These are phyloP conservation scores for Boletellus deceptivus DNA, from an alignment of 1,284 basidiomycete genomes.

Conservation along the genomic window DNA sequence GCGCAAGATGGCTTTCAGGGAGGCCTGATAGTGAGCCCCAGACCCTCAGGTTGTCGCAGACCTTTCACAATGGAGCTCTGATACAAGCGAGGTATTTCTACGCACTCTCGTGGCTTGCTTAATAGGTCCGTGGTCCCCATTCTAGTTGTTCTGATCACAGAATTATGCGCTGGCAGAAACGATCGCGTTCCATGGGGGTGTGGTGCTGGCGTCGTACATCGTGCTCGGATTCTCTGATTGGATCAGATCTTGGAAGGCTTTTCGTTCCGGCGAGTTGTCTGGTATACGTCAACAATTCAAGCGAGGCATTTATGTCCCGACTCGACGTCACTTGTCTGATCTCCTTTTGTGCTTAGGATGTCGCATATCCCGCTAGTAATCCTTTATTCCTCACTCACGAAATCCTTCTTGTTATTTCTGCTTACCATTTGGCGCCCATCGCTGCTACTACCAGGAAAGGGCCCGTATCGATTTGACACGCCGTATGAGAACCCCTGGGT, in stretches of 20 bases:
- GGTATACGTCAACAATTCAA: slow-evolving; percentile 62
- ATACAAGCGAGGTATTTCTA: slow-evolving; percentile 49
- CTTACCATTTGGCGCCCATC: slow-evolving; percentile 81
- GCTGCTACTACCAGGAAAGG: slow-evolving; percentile 20
- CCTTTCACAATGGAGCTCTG: slow-evolving; percentile 45
- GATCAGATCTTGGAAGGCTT: slow-evolving; percentile 24
- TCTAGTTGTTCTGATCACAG: neutral
- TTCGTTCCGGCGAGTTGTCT: slow-evolving; percentile 32
- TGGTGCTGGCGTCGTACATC: slow-evolving; percentile 55
- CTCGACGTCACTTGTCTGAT: neutral
- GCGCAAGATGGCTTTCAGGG: neutral
- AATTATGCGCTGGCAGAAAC: slow-evolving; percentile 50
- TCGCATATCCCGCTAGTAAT: slow-evolving; percentile 77
- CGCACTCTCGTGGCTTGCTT: slow-evolving; percentile 62
- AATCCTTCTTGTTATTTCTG: slow-evolving; percentile 80
- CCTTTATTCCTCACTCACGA: slow-evolving; percentile 85
- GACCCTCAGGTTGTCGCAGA: slow-evolving; percentile 38
- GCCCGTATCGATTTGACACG: slow-evolving; percentile 26
- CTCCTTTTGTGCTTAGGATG: slow-evolving; percentile 42
- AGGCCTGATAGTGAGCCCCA: slow-evolving; percentile 18
- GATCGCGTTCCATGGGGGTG: slow-evolving; percentile 65
- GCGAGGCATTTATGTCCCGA: slow-evolving; percentile 31
- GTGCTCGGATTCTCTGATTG: slow-evolving; percentile 45
- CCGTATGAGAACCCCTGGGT: slow-evolving; percentile 36
- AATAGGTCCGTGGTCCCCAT: slow-evolving; percentile 43